phyloP scores from a whole-genome alignment of 2,329 filamentous ascomycete species.

The Xylogone sp. region DNA sequence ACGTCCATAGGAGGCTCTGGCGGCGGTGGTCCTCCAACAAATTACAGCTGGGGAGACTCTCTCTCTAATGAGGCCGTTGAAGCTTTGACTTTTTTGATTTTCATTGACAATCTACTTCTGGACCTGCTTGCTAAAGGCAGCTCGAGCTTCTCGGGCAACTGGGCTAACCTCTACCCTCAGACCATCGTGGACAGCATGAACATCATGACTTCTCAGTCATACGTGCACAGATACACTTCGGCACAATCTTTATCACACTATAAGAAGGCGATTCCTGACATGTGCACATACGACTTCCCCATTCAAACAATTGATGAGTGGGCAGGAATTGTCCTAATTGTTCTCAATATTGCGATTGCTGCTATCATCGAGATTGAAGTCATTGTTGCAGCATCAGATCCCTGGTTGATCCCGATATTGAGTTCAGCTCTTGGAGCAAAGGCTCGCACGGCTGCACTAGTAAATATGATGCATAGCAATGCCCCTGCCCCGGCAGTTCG shows the following conservation, averaged over 20 bases:
- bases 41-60: conserved; percentile 29
- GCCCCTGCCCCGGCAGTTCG: conserved; percentile 28
- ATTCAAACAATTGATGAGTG: conserved; percentile 24
- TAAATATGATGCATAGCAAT: conserved; percentile 37
- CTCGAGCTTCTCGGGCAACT: conserved; percentile 25
- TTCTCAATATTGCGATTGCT: conserved; percentile 28
- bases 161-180: conserved; percentile 29
- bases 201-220: conserved; percentile 30
- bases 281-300: conserved; percentile 26
- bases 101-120: conserved; percentile 31
- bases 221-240: conserved; percentile 32
- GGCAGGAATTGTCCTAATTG: conserved; percentile 17
- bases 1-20: conserved; percentile 28
- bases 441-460: conserved; percentile 30
- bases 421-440: conserved; percentile 31
- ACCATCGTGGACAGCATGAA: conserved; percentile 30
- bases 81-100: conserved; percentile 26
- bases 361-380: conserved; percentile 26
- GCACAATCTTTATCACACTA: conserved; percentile 33
- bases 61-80: conserved; percentile 25
- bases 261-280: conserved; percentile 15
- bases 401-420: conserved; percentile 31
- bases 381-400: conserved; percentile 25
- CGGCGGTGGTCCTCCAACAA: conserved; percentile 29
- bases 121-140: conserved; percentile 29